phyloP scores from a whole-genome alignment of 257 asterid species.

The Primulina huaijiensis region DNA sequence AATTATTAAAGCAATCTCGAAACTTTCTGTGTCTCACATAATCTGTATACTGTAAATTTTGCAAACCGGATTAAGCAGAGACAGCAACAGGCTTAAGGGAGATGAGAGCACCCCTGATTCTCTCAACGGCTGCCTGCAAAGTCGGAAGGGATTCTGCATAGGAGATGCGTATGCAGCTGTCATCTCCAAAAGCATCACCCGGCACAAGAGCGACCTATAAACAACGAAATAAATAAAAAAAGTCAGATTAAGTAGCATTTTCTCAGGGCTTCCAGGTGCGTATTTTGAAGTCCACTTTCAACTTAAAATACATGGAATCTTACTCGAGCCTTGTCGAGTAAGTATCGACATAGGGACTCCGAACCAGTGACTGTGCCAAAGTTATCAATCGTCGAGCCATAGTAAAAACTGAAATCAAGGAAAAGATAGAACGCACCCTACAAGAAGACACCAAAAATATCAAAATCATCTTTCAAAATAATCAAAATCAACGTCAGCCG shows the following conservation, averaged over 20 bases:
- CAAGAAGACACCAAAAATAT: slow-evolving; percentile 23
- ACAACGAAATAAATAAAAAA: not conserved
- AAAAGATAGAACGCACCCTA: slow-evolving; percentile 96
- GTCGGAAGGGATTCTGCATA: slow-evolving; percentile 73
- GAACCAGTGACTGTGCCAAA: slow-evolving; percentile 70
- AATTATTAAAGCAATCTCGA: not conserved
- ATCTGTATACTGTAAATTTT: not conserved
- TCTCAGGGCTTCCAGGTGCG: not conserved
- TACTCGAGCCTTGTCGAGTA: slow-evolving; percentile 87
- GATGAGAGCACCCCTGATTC: slow-evolving; percentile 59
- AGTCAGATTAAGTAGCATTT: not conserved
- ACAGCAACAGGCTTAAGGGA: slow-evolving; percentile 47
- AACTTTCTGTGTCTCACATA: not conserved
- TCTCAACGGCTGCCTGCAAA: slow-evolving; percentile 63
- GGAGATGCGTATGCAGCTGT: slow-evolving; percentile 83
- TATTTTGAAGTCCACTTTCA: not conserved
- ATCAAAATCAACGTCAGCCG: not conserved
- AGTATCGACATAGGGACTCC: slow-evolving; percentile 80
- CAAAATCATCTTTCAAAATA: not conserved
- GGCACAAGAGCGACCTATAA: slow-evolving; percentile 90
- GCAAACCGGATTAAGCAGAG: slow-evolving; percentile 31
- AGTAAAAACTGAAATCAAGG: slow-evolving; percentile 81
- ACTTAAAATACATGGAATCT: slow-evolving; percentile 13
- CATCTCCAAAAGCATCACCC: slow-evolving; percentile 93
- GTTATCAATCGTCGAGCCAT: slow-evolving; percentile 58